These are phyloP conservation scores for Mayamaea pseudoterrestris DNA, from an alignment of 108 stramenopile genomes.

Conservation along the genomic window DNA sequence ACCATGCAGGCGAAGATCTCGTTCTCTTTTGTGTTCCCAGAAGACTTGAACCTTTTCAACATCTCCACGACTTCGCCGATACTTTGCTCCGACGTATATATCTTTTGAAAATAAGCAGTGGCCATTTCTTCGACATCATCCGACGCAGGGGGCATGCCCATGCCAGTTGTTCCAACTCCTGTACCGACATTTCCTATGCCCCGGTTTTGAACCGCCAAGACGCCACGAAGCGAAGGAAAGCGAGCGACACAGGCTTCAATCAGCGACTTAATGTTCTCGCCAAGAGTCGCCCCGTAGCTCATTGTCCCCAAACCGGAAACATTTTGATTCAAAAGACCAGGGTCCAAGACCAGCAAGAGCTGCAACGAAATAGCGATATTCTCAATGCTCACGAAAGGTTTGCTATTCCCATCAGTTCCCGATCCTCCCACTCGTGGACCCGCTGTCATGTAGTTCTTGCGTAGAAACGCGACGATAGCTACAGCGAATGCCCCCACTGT, in stretches of 20 bases:
- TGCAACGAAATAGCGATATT: constrained; percentile 50
- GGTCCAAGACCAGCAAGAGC: constrained; percentile 37
- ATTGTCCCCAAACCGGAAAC: constrained; percentile 7
- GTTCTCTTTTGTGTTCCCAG: constrained; percentile 84
- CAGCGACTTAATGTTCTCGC: constrained; percentile 54
- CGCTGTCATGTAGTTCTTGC: constrained; percentile 42
- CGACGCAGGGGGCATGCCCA: constrained; percentile 16
- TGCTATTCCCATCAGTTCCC: constrained; percentile 2
- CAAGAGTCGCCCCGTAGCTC: constrained; percentile 31
- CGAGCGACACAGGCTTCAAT: constrained; percentile 42
- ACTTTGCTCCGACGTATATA: constrained; percentile 90
- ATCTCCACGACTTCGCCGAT: constrained; percentile 93
- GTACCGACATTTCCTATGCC: constrained; percentile 6
- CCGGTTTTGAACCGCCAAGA: constrained; percentile 8
- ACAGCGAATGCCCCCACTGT: constrained; percentile 29
- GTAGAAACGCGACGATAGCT: constrained; percentile 50
- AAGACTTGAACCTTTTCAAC: constrained; percentile 90
- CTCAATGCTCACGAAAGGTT: constrained; percentile 64
- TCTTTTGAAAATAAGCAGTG: constrained; percentile 93
- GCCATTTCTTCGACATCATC: constrained; percentile 95
- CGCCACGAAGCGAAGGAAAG: constrained; percentile 39
- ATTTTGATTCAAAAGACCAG: constrained; percentile 28
- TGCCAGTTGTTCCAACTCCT: constrained; percentile 10
- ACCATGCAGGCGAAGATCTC: constrained; percentile 99
- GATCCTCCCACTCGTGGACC: constrained; percentile 25